Evolutionary conservation across 2,329 filamentous ascomycete species (phyloP), one percentile per base, ranked within the genome.

Genomic region (Nemania diffusa): DNA sequence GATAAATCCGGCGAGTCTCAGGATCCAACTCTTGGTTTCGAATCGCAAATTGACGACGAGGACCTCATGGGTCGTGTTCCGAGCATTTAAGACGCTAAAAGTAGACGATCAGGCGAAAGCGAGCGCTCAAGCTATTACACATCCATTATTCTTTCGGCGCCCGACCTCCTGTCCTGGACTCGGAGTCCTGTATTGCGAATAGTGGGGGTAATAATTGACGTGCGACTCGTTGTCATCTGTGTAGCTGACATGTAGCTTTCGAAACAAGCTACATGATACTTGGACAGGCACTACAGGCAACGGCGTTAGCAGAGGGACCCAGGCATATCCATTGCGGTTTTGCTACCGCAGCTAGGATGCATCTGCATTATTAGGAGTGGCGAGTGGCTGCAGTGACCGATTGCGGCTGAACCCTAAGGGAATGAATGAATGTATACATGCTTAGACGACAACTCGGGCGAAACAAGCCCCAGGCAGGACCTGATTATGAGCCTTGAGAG

Each of bases 1-100:
- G 72, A 76, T 5, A 77, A 87, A 46, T 84, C 52, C 5, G 37
- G 20, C 15, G 70, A 84, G 72, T 82, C 84, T 0, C 75, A 75
- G 2, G 75, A 77, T 50, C 67, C 72, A n/a, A 70, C 72, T 2
- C 64, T 80, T 27, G 79, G 78, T 46, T 87, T 86, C 65, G 82
- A 85, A 27, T 75, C 79, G 13, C 79, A 83, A 57, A 79, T 87
- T 42, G 86, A 88, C 62, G 87, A 89, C n/a, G 87, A 89, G 74
- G 87, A 89, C 69, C 75, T 89, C 26, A 89, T 89, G 87, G 83
- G 82, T 13, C 86, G 82, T 17, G 62, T 80, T 2, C 55, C 76
- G 27, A 57, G 69, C 5, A 71, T 32, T 27, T 68, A 68, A 51
- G 1, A 34, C 7, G 20, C 15, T 5, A 17, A 17, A 32, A 32